These are phyloP conservation scores for Phanerochaete sordida DNA, from an alignment of 768 basidiomycete species.

Conservation along the genomic window DNA sequence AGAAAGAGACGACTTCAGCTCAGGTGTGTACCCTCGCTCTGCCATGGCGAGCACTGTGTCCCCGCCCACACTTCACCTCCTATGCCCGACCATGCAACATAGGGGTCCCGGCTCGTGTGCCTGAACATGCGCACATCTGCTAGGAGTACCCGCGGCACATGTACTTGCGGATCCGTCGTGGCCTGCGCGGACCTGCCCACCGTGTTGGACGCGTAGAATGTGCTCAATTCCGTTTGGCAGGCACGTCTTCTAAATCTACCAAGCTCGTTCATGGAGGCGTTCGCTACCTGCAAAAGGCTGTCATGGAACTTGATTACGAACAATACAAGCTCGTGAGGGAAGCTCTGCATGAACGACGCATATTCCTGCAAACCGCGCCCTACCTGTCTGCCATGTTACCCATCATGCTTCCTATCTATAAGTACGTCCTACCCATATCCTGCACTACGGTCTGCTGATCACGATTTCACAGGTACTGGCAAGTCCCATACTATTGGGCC, in stretches of 20 bases:
- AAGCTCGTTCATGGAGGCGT: slow-evolving; percentile 99
- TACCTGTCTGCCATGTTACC: slow-evolving; percentile 92
- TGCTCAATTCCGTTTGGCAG: slow-evolving; percentile 31
- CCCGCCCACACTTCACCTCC: neutral
- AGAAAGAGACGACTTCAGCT: slow-evolving; percentile 88
- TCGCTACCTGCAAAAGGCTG: slow-evolving; percentile 94
- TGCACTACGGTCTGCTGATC: slow-evolving; percentile 3
- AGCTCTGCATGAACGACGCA: slow-evolving; percentile 86
- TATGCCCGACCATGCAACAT: neutral
- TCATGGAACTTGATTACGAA: slow-evolving; percentile 93
- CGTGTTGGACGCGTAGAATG: neutral
- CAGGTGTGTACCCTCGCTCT: slow-evolving; percentile 44
- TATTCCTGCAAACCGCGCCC: slow-evolving; percentile 94
- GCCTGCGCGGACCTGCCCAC: neutral
- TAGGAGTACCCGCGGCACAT: neutral
- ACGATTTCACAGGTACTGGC: slow-evolving; percentile 70
- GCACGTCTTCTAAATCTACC: slow-evolving; percentile 95
- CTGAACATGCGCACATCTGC: neutral
- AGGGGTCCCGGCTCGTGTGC: neutral
- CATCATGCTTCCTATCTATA: slow-evolving; percentile 97
- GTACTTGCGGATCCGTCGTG: neutral
- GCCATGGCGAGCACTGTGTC: too few species aligned
- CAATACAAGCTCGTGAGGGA: slow-evolving; percentile 96
- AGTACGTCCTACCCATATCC: slow-evolving; percentile 39
- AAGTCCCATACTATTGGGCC: slow-evolving; percentile 92